Percentiles rank a stretch among this genome's conserved stretches.
Evolutionary conservation across 2,329 filamentous ascomycete genomes (phyloP).

Genomic region (Colletotrichum cuscutae): DNA sequence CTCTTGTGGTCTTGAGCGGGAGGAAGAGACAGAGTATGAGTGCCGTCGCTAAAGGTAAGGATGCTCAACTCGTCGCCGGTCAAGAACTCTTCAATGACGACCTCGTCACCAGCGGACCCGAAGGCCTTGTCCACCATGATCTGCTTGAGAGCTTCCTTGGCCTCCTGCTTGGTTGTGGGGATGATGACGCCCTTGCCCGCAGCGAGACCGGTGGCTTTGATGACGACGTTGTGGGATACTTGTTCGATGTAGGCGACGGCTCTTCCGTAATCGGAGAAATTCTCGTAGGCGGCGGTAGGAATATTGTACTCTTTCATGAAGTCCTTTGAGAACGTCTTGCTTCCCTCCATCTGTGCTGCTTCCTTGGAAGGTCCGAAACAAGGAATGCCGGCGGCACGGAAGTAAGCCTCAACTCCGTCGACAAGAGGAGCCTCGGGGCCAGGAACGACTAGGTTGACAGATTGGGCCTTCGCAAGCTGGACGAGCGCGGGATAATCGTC

Average conservation of each 20-base stretch:
- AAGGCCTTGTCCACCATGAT: constrained; percentile 78
- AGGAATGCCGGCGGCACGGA: constrained; percentile 67
- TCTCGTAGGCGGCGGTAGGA: constrained; percentile 77
- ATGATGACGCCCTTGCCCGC: constrained; percentile 73
- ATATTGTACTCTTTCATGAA: constrained; percentile 81
- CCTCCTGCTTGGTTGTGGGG: constrained; percentile 62
- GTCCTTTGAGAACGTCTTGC: constrained; percentile 82
- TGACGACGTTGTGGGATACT: constrained; percentile 70
- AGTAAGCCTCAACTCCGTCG: constrained; percentile 77
- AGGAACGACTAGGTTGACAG: constrained; percentile 75
- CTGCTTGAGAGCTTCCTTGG: constrained; percentile 68
- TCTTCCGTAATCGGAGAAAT: constrained; percentile 70
- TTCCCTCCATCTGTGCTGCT: constrained; percentile 80
- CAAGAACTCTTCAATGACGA: constrained; percentile 79
- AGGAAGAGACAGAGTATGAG: constrained; percentile 71
- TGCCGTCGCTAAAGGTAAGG: constrained; percentile 75
- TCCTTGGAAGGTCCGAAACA: constrained; percentile 76
- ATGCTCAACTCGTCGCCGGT: constrained; percentile 77
- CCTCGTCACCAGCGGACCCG: constrained; percentile 72
- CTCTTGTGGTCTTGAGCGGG: constrained; percentile 81
- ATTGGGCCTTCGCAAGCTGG: constrained; percentile 67
- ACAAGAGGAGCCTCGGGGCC: constrained; percentile 81
- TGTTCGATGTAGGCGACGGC: constrained; percentile 71
- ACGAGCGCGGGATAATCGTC: constrained; percentile 73
- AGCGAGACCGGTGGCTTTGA: constrained; percentile 80